These are phyloP conservation scores for Inonotus obliquus DNA, from an alignment of 1,284 basidiomycete genomes.

Conservation along the genomic window DNA sequence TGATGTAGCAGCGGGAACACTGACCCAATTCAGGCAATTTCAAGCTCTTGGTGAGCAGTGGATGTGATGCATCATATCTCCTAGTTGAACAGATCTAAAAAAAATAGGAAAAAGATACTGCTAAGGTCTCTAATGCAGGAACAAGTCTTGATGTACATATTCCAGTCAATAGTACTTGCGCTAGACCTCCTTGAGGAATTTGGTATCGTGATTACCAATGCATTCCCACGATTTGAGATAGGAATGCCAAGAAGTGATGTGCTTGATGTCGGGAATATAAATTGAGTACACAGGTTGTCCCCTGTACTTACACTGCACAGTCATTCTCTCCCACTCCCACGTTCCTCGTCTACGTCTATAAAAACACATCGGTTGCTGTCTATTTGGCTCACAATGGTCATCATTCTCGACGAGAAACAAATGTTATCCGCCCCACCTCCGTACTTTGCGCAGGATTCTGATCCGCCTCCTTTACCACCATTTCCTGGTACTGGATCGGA, in stretches of 20 bases:
- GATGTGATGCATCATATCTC: too few relatives aligned
- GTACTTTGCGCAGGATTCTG: slow-evolving; percentile 27
- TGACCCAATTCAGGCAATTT: too few relatives aligned
- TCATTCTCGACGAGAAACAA: slow-evolving; percentile 50
- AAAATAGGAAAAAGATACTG: too few relatives aligned
- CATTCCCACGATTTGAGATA: neutral
- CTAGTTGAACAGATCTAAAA: too few relatives aligned
- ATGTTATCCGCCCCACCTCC: slow-evolving; percentile 39
- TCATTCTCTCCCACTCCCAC: neutral
- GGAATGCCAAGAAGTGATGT: neutral
- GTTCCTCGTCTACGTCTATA: neutral
- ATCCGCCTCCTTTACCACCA: slow-evolving; percentile 29
- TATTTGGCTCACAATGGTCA: slow-evolving; percentile 27
- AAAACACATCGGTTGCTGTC: neutral
- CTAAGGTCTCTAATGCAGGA: too few relatives aligned
- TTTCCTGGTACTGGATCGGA: slow-evolving; percentile 26
- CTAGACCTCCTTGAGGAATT: neutral
- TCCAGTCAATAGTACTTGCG: too few relatives aligned
- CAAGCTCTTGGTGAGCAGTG: too few relatives aligned
- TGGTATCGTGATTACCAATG: neutral
- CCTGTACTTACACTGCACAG: neutral
- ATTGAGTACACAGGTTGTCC: neutral
- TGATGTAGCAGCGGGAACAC: too few relatives aligned
- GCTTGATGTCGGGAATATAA: neutral
- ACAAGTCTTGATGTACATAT: too few relatives aligned